A percentile compares a stretch with the other conserved stretches of the same genome.
These are phyloP conservation scores for Aspergillus bertholletiae DNA, from an alignment of 495 filamentous ascomycete species.

Conservation along the genomic window DNA sequence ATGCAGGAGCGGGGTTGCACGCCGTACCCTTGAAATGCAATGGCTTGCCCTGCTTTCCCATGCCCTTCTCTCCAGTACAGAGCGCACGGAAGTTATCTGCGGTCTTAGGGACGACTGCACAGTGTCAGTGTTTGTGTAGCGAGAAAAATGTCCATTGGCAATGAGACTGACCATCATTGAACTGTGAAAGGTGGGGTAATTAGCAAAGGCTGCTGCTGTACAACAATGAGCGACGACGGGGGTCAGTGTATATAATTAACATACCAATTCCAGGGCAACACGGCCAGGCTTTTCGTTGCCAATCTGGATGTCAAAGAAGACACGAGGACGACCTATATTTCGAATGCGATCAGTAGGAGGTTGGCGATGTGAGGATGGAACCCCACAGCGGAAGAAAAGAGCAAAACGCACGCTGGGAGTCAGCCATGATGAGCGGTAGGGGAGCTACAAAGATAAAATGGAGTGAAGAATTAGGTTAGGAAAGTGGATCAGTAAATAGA, in stretches of 20 bases:
- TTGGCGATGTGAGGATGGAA: constrained; percentile 5
- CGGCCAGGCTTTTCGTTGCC: constrained; percentile 67
- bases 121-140: constrained; percentile 16
- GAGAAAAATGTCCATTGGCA: neutral
- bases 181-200: constrained; percentile 42
- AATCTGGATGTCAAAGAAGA: constrained; percentile 88
- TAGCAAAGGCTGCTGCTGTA: constrained; percentile 12
- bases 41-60: constrained; percentile 79
- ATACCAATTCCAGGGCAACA: constrained; percentile 75
- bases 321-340: constrained; percentile 56
- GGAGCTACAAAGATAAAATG: constrained; percentile 8
- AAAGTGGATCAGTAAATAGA: neutral
- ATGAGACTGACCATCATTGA: constrained; percentile 61
- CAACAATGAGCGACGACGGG: neutral
- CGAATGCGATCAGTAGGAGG: constrained; percentile 16
- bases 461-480: constrained; percentile 8
- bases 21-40: constrained; percentile 60
- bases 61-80: constrained; percentile 90
- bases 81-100: constrained; percentile 92
- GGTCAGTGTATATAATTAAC: constrained; percentile 18
- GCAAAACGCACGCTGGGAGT: constrained; percentile 31
- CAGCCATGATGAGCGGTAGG: constrained; percentile 28
- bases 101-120: constrained; percentile 80
- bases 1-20: constrained; percentile 8
- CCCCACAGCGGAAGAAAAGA: constrained; percentile 26